Percentiles rank a stretch among this genome's conserved stretches.
Evolutionary conservation across 768 basidiomycete genomes (phyloP).

Genomic region (Cyclocybe cylindracea): DNA sequence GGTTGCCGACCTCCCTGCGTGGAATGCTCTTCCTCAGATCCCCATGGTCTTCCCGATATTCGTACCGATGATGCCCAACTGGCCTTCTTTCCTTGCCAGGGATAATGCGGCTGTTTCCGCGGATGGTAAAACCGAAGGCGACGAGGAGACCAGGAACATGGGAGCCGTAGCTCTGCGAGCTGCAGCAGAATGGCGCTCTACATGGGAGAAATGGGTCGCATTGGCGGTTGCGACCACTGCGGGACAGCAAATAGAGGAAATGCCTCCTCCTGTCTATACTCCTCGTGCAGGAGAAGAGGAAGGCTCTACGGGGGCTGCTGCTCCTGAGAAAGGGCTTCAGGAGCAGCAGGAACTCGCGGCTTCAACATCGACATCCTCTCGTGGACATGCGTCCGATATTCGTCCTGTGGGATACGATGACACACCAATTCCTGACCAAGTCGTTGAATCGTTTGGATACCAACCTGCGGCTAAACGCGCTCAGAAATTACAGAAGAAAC

Average conservation of each 20-base stretch:
- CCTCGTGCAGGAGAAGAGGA: constrained; percentile 46
- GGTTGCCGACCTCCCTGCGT: constrained; percentile 42
- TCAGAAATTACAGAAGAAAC: constrained; percentile 63
- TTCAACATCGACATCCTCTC: constrained; percentile 19
- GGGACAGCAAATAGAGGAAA: constrained; percentile 44
- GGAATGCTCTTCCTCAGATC: constrained; percentile 64
- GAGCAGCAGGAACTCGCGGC: constrained; percentile 13
- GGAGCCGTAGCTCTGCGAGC: constrained; percentile 46
- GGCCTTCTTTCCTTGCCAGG: constrained; percentile 65
- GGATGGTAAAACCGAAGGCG: constrained; percentile 26
- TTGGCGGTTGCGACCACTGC: constrained; percentile 51
- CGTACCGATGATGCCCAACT: constrained; percentile 65
- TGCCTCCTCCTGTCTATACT: constrained; percentile 75
- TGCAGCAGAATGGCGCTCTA: constrained; percentile 64
- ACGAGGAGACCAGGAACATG: constrained; percentile 35
- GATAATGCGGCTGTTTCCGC: constrained; percentile 30
- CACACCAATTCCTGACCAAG: constrained; percentile 57
- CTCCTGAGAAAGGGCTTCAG: constrained; percentile 10
- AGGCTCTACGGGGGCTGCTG: constrained; percentile 8
- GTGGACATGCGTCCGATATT: constrained; percentile 31
- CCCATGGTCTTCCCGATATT: constrained; percentile 81
- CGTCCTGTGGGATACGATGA: constrained; percentile 48
- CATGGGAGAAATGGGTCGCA: constrained; percentile 79
- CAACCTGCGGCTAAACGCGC: constrained; percentile 49
- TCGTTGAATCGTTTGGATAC: constrained; percentile 70